These are phyloP conservation scores for Rhodamnia rubescens DNA, from an alignment of 345 rosid genomes.

Conservation along the genomic window DNA sequence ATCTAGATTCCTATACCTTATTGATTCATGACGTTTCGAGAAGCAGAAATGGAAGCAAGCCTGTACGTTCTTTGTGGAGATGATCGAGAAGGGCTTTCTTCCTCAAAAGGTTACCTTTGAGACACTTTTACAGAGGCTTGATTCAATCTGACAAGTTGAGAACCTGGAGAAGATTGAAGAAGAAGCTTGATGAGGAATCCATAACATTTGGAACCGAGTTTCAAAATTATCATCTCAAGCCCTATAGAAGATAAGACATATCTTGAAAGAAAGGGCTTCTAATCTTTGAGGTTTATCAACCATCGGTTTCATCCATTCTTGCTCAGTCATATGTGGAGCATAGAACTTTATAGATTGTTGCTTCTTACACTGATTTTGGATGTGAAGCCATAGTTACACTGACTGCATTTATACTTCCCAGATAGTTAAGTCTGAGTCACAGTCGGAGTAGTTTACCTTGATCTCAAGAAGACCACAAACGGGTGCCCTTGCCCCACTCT, in stretches of 20 bases:
- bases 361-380: not conserved
- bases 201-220: conserved; percentile 68
- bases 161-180: conserved; percentile 90
- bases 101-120: conserved; percentile 87
- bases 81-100: conserved; percentile 81
- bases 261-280: not conserved
- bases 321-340: not conserved
- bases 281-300: not conserved
- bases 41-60: conserved; percentile 69
- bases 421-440: not conserved
- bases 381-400: too few species aligned
- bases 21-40: conserved; percentile 62
- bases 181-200: conserved; percentile 71
- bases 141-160: conserved; percentile 82
- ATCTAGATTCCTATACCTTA: conserved; percentile 73
- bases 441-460: not conserved
- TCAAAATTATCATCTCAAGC: conserved; percentile 52
- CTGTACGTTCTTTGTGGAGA: conserved; percentile 68
- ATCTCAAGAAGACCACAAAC: not conserved
- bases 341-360: not conserved
- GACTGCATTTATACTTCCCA: too few species aligned
- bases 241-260: not conserved
- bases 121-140: conserved; percentile 64
- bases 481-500: not conserved
- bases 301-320: not conserved